These are phyloP conservation scores for Clavariopsis aquatica DNA, from an alignment of 495 filamentous ascomycete genomes.

Conservation along the genomic window DNA sequence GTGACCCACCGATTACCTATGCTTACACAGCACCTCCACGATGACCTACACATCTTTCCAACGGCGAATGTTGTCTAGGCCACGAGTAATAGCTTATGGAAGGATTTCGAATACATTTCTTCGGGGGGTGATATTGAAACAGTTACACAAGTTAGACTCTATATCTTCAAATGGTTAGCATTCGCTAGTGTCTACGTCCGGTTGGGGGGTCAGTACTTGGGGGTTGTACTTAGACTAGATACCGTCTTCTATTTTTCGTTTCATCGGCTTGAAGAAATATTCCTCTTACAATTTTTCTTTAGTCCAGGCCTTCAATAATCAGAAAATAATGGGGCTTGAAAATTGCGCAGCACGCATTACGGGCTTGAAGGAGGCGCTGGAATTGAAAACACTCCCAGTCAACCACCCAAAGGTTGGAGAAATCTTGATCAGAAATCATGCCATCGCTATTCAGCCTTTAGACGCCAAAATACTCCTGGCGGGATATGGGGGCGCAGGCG, in stretches of 20 bases:
- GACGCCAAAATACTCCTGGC: constrained; percentile 34
- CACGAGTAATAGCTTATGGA: constrained; percentile 20
- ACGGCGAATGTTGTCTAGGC: not conserved
- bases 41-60: constrained; percentile 10
- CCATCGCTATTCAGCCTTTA: constrained; percentile 29
- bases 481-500: constrained; percentile 26
- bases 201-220: not conserved
- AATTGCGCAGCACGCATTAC: constrained; percentile 19
- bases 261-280: not conserved
- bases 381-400: constrained; percentile 2
- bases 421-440: constrained; percentile 30
- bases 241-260: too few relatives aligned
- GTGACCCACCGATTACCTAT: constrained; percentile 30
- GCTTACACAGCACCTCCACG: constrained; percentile 25
- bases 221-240: not conserved
- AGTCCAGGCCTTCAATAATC: not conserved
- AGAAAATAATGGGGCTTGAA: not conserved
- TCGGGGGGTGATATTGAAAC: constrained; percentile 5
- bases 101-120: constrained; percentile 18
- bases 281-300: not conserved
- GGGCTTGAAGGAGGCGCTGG: not conserved
- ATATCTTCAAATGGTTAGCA: constrained; percentile 20
- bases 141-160: not conserved
- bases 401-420: constrained; percentile 15
- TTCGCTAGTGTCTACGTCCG: not conserved